phyloP scores from a whole-genome alignment of 345 rosid species.

The Excoecaria agallocha region DNA sequence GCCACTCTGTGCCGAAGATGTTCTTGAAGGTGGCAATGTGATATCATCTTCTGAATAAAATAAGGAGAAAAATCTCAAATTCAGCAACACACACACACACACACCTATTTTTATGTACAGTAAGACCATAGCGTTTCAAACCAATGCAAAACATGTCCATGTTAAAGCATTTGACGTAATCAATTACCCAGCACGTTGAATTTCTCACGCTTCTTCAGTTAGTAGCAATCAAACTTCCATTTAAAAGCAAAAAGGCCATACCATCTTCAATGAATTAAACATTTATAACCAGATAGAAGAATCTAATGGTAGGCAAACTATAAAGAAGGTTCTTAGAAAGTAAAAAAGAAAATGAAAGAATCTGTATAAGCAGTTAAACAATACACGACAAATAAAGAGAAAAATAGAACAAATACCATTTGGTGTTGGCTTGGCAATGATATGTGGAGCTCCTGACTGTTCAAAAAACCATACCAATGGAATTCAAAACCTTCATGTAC shows the following conservation, averaged over 20 bases:
- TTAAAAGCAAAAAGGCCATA: not conserved
- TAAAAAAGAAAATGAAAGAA: not conserved
- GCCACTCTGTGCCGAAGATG: slow-evolving; percentile 53
- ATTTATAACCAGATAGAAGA: no score
- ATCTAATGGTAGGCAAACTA: not conserved
- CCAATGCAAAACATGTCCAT: not conserved
- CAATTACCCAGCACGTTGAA: not conserved
- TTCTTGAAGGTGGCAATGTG: slow-evolving; percentile 42
- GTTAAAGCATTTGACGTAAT: not conserved
- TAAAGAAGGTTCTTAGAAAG: not conserved
- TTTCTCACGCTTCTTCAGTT: not conserved
- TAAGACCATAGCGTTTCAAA: not conserved
- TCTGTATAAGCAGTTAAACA: not conserved
- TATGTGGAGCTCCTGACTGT: slow-evolving; percentile 53
- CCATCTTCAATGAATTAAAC: no score
- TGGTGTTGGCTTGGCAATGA: slow-evolving; percentile 79
- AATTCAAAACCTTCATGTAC: slow-evolving; percentile 5
- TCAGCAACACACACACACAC: not conserved
- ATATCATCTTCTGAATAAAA: slow-evolving; percentile 60
- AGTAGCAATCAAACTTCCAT: not conserved
- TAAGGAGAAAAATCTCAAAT: not conserved
- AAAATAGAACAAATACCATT: slow-evolving; percentile 32
- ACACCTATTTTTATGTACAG: not conserved
- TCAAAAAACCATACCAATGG: slow-evolving; percentile 14
- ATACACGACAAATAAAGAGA: no score